Base-by-base conservation (phyloP, 768 basidiomycete species). In the Phylloporus rhodoxanthus region DNA sequence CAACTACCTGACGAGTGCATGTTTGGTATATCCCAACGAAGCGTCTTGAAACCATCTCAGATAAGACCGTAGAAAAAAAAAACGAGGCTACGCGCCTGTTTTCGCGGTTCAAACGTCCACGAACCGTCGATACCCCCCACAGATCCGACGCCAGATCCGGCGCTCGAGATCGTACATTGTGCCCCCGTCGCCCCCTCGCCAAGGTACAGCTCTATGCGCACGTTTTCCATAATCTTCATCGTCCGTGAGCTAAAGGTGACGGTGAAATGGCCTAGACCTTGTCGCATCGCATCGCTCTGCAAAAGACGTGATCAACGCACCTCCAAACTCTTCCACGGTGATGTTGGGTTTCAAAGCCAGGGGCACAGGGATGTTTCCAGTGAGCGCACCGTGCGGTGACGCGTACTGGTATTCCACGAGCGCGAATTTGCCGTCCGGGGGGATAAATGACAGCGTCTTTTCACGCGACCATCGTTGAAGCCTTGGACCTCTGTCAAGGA, bases 371-470 rank as follows among this genome's bases (percentile, higher is more conserved):
- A 80, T 70, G 36, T 70, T 72, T 30, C 78, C 76, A 43, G 70
- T 73, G 19, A 68, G 36, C 48, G 56, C 52, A 42, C 50, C 47
- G 17, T 62, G 55, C n/a, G 66, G 69, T 37, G 77, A 71, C 9
- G 72, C 66, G 62, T 82, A 86, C 23, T 86, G 85, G 62, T 96
- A 97, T 56, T 92, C 87, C 61, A 85, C 79, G 17, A 96, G 73
- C 8, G 77, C 77, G 69, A 96, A 97, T 45, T 79, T 79, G 3
- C 94, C 93, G 58, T 97, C 94, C 5, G 94, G 94, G 6, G 94
- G 94, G 19, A 97, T 80, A 64, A 97, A 97, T 2, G 94, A 95
- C 36, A 97, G 70, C 1, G 75, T 68, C 58, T 80, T 85, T 60
- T 89, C 84, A 33, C 82, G 80, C 20, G 75, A 71, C 87, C 91